Base-by-base conservation (phyloP, 2,329 filamentous ascomycete species). In the Madurella mycetomatis region DNA sequence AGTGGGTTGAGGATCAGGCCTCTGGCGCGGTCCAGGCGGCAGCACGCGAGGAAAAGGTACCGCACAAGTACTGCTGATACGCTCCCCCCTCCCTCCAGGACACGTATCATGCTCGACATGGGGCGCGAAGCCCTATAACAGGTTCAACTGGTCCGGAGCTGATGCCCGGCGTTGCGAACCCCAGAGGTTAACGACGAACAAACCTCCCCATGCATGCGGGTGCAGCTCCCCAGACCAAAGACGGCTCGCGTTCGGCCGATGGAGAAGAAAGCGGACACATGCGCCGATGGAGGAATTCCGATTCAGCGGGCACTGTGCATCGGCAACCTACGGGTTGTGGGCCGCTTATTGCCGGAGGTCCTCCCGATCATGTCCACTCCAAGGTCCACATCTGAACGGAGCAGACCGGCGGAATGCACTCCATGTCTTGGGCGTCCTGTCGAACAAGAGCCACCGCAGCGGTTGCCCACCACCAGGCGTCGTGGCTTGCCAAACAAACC, bases 151-250 rank as follows among this genome's bases (percentile, higher is more conserved):
- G 25, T 16, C 47, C 40, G 16, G 31, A 50, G 19, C 34, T 31
- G 30, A 25, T 16, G 11, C 15, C n/a, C 31, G 30, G 16, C 16
- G 9, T 4, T 48, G 17, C 11, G 17, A 25, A 25, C 49, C 30
- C 40, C 45, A 44, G 37, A 12, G 50, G 30, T 39, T 43, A 39
- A 17, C 11, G 7, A 15, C 44, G 37, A 37, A 19, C 39, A 18
- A 43, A n/a, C 30, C 44, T 37, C 37, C 37, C n/a, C 13, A 17
- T n/a, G 34, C 31, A 43, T 53, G 51, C 45, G 43, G 43, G 45
- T 53, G 51, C 51, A 53, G 48, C 51, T 45, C 50, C 44, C 31
- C 37, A 25, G 25, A 25, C 25, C 25, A 25, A 25, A 47, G 39
- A 43, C 51, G 39, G 30, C 18, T 45, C 41, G 18, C 45, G 30